A percentile compares a stretch with the other conserved stretches of the same genome.
These are phyloP conservation scores for Pichia sp. DNA, from an alignment of 1,139 yeast genomes.

Conservation along the genomic window DNA sequence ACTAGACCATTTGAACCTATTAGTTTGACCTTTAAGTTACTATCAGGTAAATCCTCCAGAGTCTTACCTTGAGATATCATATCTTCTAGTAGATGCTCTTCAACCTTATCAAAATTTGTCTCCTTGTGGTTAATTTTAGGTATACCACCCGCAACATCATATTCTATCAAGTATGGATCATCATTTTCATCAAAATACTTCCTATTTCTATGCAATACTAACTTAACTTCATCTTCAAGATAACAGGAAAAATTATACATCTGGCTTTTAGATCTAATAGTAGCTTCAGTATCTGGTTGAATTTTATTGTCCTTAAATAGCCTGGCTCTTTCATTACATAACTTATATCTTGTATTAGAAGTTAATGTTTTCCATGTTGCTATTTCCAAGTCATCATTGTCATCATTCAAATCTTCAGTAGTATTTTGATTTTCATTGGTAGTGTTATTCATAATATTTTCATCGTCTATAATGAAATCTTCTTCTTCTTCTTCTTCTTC, in stretches of 20 bases:
- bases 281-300: slow-evolving; percentile 63
- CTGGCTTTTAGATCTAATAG: slow-evolving; percentile 51
- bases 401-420: slow-evolving; percentile 50
- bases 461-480: slow-evolving; percentile 29
- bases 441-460: slow-evolving; percentile 23
- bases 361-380: slow-evolving; percentile 80
- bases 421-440: slow-evolving; percentile 6
- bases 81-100: slow-evolving; percentile 37
- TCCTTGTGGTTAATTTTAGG: slow-evolving; percentile 62
- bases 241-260: slow-evolving; percentile 51
- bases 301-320: slow-evolving; percentile 55
- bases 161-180: slow-evolving; percentile 71
- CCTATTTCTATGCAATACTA: slow-evolving; percentile 30
- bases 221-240: slow-evolving; percentile 23
- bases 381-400: slow-evolving; percentile 56
- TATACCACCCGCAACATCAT: slow-evolving; percentile 73
- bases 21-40: slow-evolving; percentile 35
- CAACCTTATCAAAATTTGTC: slow-evolving; percentile 43
- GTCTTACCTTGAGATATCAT: slow-evolving; percentile 24
- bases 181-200: slow-evolving; percentile 49
- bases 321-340: slow-evolving; percentile 62
- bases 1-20: slow-evolving; percentile 59
- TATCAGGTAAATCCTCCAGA: slow-evolving; percentile 34
- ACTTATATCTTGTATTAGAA: slow-evolving; percentile 70
- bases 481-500: slow-evolving; percentile 14